A percentile compares a stretch with the other conserved stretches of the same genome.
Evolutionary conservation across 345 rosid species (phyloP).

Genomic region (Lumnitzera racemosa): DNA sequence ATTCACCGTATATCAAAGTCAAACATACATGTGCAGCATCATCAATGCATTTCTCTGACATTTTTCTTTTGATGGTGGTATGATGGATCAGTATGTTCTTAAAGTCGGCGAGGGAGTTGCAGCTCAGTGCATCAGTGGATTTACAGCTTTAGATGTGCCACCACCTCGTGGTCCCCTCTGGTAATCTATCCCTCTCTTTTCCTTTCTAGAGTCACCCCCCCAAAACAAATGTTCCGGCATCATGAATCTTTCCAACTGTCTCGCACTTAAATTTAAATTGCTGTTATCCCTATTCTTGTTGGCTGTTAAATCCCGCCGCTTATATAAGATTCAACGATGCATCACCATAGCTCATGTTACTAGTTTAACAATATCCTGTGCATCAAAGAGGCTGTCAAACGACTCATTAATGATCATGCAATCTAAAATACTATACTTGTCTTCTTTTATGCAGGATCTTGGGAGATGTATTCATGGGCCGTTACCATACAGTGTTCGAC

Average conservation of each 20-base stretch:
- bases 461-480: constrained; percentile 95
- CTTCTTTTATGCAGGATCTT: constrained; percentile 51
- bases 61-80: constrained; percentile 2
- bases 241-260: background rate
- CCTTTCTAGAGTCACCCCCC: too few relatives aligned
- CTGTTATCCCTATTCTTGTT: too few relatives aligned
- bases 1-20: too few relatives aligned
- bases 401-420: background rate
- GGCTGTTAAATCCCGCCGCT: too few relatives aligned
- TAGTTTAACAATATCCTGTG: too few relatives aligned
- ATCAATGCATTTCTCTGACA: background rate
- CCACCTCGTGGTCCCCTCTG: constrained; percentile 63
- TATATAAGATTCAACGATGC: too few relatives aligned
- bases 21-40: background rate
- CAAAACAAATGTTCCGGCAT: too few relatives aligned
- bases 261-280: background rate
- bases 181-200: constrained; percentile 12
- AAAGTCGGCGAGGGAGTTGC: constrained; percentile 46
- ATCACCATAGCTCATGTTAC: too few relatives aligned
- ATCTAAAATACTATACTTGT: background rate
- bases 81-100: constrained; percentile 37
- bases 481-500: constrained; percentile 67
- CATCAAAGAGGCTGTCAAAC: too few relatives aligned
- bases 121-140: constrained; percentile 57
- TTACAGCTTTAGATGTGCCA: constrained; percentile 43